Evolutionary conservation across 371 early-diverging fungal species (phyloP).

Genomic region (Phascolomyces articulosus): DNA sequence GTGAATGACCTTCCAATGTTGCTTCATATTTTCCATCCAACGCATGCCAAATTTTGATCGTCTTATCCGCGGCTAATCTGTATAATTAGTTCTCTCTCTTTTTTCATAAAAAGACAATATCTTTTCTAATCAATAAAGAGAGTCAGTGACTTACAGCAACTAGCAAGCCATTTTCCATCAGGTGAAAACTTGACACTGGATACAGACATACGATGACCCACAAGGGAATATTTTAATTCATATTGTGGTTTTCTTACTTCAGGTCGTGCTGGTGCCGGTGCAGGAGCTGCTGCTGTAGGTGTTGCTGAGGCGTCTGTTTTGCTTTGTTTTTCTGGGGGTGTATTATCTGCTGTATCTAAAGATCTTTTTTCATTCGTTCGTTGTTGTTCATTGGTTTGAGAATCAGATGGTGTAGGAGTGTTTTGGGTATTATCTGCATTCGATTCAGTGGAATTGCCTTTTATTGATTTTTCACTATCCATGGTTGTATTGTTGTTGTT

Average conservation of each 20-base stretch:
- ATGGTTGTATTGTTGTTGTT: background rate
- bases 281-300: conserved; percentile 12
- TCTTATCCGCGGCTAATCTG: conserved; percentile 81
- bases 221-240: conserved; percentile 82
- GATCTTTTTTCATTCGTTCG: conserved; percentile 5
- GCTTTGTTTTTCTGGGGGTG: conserved; percentile 11
- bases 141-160: conserved; percentile 70
- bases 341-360: conserved; percentile 9
- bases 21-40: conserved; percentile 82
- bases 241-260: conserved; percentile 81
- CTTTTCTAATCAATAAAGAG: too few relatives aligned
- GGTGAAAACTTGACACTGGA: conserved; percentile 98
- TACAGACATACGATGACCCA: conserved; percentile 94
- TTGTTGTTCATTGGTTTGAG: background rate
- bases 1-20: conserved; percentile 89
- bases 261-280: conserved; percentile 25
- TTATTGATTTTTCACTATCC: background rate
- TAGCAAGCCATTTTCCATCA: conserved; percentile 95
- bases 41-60: conserved; percentile 93
- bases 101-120: too few relatives aligned
- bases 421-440: conserved; percentile 8
- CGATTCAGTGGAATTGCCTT: background rate
- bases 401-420: background rate
- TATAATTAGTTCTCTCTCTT: background rate
- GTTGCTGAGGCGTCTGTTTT: conserved; percentile 4